Percentiles rank a stretch among this genome's conserved stretches.
These are phyloP conservation scores for Stachybotrys chartarum DNA, from an alignment of 2,329 filamentous ascomycete species.

Conservation along the genomic window DNA sequence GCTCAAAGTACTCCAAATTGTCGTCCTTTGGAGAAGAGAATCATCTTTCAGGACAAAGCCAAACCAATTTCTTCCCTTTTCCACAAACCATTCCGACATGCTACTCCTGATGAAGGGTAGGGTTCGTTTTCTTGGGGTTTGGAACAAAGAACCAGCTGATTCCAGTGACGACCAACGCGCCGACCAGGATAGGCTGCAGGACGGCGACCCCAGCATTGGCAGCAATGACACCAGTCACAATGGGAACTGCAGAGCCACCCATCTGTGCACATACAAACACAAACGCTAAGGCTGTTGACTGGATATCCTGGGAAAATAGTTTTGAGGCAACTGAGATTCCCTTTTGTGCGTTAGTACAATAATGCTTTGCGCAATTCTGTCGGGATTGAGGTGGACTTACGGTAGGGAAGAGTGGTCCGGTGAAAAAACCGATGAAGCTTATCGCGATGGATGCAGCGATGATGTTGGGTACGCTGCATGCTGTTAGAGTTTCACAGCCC, in stretches of 20 bases:
- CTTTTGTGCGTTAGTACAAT: slow-evolving; percentile 15
- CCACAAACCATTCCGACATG: not conserved
- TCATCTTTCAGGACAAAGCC: too few relatives aligned
- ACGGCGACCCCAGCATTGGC: slow-evolving; percentile 35
- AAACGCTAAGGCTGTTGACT: slow-evolving; percentile 32
- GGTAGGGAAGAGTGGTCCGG: slow-evolving; percentile 50
- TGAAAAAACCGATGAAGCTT: slow-evolving; percentile 49
- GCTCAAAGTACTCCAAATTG: too few relatives aligned
- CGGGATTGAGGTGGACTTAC: slow-evolving; percentile 20
- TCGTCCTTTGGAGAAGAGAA: too few relatives aligned
- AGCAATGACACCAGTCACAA: slow-evolving; percentile 46
- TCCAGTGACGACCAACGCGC: slow-evolving; percentile 35
- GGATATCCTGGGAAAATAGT: slow-evolving; percentile 33
- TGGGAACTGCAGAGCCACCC: slow-evolving; percentile 47
- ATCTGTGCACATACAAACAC: slow-evolving; percentile 51
- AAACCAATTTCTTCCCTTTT: not conserved
- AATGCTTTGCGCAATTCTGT: not conserved
- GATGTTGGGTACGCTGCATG: slow-evolving; percentile 30
- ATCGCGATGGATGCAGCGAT: slow-evolving; percentile 45
- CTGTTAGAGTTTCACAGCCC: slow-evolving; percentile 2
- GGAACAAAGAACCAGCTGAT: slow-evolving; percentile 39
- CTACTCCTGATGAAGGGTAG: slow-evolving; percentile 26
- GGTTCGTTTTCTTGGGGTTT: slow-evolving; percentile 22
- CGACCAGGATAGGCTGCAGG: slow-evolving; percentile 45
- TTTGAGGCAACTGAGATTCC: slow-evolving; percentile 47